Evolutionary conservation across 2,329 filamentous ascomycete genomes (phyloP), one percentile per base, ranked within the genome.

Genomic region (Aspergillus ochraceoroseus): DNA sequence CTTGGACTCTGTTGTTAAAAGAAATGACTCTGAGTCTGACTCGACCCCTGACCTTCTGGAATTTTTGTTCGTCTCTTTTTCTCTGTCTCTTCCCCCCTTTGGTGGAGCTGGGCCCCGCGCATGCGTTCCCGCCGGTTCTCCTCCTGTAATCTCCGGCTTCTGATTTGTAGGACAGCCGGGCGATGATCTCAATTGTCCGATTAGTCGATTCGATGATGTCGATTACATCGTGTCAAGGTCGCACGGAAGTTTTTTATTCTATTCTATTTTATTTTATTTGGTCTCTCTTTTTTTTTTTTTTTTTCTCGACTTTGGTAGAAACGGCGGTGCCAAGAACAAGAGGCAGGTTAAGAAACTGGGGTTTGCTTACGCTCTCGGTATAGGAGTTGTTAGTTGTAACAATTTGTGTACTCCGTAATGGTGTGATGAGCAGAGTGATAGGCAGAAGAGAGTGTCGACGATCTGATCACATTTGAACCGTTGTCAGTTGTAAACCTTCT

Each of bases 131-230:
- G 37, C 40, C 36, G 44, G 44, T 45, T 47, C 34, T 32, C 43
- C 42, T 49, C 48, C 44, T 47, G 40, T 47, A 47, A 47, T 53
- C 46, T 51, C 42, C 40, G 49, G 41, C 29, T 29, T 52, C 43
- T 53, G 51, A 53, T 53, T 52, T 48, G 51, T 46, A 50, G 48
- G 35, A 41, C 43, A 42, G 23, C 19, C 35, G 31, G 35, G 33
- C 32, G 51, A 53, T 53, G 51, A 53, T 52, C 51, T 52, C 44
- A 49, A 46, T 41, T 41, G 47, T 52, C 49, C 47, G 49, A 50
- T 48, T 38, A 44, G 34, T 43, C 36, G 39, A 31, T 38, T 41
- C 30, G 27, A 41, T 44, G 39, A 47, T 48, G 48, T 44, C 48
- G 48, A 49, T 53, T 45, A 9, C 27, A 41, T 43, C 36, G 45